Conservation (phyloP, 1,284 basidiomycete genomes). For the Boletus smithii region DNA sequence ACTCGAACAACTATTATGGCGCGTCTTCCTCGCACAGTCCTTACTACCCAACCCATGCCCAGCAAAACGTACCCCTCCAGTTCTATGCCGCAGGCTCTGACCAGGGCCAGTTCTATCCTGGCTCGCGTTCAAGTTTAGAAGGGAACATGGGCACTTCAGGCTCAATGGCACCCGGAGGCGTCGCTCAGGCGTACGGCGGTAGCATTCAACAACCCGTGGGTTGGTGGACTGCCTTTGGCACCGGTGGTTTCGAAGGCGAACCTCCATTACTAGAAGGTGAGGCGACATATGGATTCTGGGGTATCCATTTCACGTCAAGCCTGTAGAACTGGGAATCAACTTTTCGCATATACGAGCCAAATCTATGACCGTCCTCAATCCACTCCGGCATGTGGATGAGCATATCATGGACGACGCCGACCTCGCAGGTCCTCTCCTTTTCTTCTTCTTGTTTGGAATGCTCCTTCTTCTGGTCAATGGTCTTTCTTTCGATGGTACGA, state of each 20-base stretch:
- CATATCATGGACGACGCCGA: constrained; percentile 99
- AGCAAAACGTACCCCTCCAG: constrained; percentile 62
- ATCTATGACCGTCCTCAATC: constrained; percentile 94
- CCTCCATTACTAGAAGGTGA: constrained; percentile 88
- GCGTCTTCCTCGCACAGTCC: constrained; percentile 51
- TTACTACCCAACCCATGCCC: constrained; percentile 51
- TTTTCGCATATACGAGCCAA: constrained; percentile 94
- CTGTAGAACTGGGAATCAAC: constrained; percentile 92
- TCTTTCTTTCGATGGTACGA: neutral
- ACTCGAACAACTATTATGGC: constrained; percentile 48
- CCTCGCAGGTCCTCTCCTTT: constrained; percentile 93
- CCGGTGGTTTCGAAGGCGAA: constrained; percentile 93
- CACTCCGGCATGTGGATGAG: constrained; percentile 82
- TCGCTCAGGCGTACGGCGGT: constrained; percentile 56
- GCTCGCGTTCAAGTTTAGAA: constrained; percentile 69
- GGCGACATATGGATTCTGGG: constrained; percentile 12
- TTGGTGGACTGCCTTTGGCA: constrained; percentile 96
- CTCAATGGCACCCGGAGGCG: constrained; percentile 45
- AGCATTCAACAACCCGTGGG: constrained; percentile 62
- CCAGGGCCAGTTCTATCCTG: constrained; percentile 59
- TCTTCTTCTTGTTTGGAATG: constrained; percentile 91
- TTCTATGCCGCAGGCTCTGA: constrained; percentile 63
- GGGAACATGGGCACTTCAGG: constrained; percentile 62
- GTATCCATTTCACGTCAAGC: constrained; percentile 1
- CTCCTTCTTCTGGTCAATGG: constrained; percentile 83